Percentiles rank a stretch among this genome's conserved stretches.
phyloP scores from a whole-genome alignment of 345 rosid genomes.

The Arabidopsis suecica region DNA sequence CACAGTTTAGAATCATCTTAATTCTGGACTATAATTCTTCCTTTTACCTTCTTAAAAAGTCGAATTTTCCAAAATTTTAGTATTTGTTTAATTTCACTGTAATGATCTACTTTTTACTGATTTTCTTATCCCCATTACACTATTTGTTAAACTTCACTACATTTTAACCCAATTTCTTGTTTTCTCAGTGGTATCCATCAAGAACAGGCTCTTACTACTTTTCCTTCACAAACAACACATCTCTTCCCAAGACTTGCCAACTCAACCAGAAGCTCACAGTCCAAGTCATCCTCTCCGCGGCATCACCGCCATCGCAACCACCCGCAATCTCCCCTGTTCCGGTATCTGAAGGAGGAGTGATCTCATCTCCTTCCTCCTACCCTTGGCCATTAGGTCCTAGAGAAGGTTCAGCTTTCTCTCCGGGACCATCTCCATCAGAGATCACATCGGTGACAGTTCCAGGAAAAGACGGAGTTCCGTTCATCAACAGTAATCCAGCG shows the following conservation, averaged over 20 bases:
- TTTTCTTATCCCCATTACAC: too few species aligned
- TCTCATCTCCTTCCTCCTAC: slow-evolving; percentile 72
- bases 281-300: slow-evolving; percentile 51
- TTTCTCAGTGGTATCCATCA: slow-evolving; percentile 85
- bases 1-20: slow-evolving; percentile 20
- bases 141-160: neutral
- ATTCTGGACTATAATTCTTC: slow-evolving; percentile 13
- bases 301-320: slow-evolving; percentile 45
- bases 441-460: slow-evolving; percentile 59
- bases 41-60: neutral
- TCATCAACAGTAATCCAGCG: slow-evolving; percentile 91
- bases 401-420: slow-evolving; percentile 57
- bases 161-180: neutral
- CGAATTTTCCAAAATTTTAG: neutral
- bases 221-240: slow-evolving; percentile 73
- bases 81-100: neutral
- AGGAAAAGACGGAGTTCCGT: slow-evolving; percentile 76
- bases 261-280: slow-evolving; percentile 64
- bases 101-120: too few species aligned
- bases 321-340: slow-evolving; percentile 56
- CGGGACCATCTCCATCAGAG: slow-evolving; percentile 61
- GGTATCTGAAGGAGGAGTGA: slow-evolving; percentile 60
- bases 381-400: slow-evolving; percentile 89
- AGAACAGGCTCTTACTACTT: slow-evolving; percentile 91
- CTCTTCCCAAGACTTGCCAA: slow-evolving; percentile 56